These are phyloP conservation scores for Didymosphaeria variabile DNA, from an alignment of 2,329 filamentous ascomycete species.

Conservation along the genomic window DNA sequence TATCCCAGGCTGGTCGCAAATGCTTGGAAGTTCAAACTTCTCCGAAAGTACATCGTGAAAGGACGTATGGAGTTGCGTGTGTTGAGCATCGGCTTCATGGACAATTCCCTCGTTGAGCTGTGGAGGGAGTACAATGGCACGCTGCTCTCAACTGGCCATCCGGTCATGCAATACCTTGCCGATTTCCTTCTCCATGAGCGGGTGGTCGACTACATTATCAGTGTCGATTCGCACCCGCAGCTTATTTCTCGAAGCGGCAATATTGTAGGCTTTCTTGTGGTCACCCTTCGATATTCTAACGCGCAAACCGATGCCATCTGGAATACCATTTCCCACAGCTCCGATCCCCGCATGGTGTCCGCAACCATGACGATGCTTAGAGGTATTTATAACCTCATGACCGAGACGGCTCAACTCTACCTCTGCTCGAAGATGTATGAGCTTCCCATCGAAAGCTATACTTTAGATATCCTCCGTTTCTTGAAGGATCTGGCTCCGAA, in stretches of 20 bases:
- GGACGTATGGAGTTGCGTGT: constrained; percentile 92
- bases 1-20: constrained; percentile 63
- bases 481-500: constrained; percentile 37
- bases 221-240: constrained; percentile 90
- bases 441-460: constrained; percentile 43
- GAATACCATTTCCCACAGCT: constrained; percentile 81
- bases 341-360: constrained; percentile 84
- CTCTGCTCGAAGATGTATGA: constrained; percentile 71
- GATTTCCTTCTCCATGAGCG: constrained; percentile 73
- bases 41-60: constrained; percentile 78
- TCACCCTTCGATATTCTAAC: constrained; percentile 76
- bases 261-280: constrained; percentile 85
- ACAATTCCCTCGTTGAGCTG: constrained; percentile 71
- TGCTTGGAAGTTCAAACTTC: constrained; percentile 74
- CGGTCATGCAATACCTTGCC: constrained; percentile 73
- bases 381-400: constrained; percentile 57
- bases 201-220: constrained; percentile 86
- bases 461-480: constrained; percentile 42
- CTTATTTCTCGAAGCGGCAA: constrained; percentile 83
- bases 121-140: constrained; percentile 62
- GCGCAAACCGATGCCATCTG: constrained; percentile 82
- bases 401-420: constrained; percentile 63
- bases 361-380: constrained; percentile 76
- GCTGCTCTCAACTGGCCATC: constrained; percentile 48
- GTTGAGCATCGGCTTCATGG: constrained; percentile 78